Conservation (phyloP, 306 rosid genomes). For the Echinosophora koreensis region DNA sequence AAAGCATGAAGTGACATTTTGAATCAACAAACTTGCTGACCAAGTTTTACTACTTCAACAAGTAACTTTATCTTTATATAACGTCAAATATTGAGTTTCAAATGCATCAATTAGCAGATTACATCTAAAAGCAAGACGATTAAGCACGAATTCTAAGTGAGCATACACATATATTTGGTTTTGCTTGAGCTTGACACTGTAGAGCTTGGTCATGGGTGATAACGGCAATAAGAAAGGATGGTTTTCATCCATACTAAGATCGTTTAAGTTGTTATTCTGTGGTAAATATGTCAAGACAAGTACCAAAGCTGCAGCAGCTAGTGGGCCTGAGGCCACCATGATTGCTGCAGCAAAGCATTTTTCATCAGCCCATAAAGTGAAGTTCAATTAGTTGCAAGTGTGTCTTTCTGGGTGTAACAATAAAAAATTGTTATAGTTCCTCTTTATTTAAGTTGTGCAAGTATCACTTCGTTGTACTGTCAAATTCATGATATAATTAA, state of each 20-base stretch:
- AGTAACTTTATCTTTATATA: conserved; percentile 28
- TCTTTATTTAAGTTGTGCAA: too few relatives aligned
- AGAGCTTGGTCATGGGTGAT: background rate
- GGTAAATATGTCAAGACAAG: conserved; percentile 35
- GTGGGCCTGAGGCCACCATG: conserved; percentile 35
- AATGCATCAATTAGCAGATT: conserved; percentile 17
- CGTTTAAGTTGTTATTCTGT: background rate
- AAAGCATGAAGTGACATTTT: conserved; percentile 27
- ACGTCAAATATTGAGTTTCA: conserved; percentile 9
- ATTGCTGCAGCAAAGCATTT: conserved; percentile 47
- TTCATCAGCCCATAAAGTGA: conserved; percentile 40
- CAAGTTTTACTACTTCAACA: conserved; percentile 30
- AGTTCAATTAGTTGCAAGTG: conserved; percentile 31
- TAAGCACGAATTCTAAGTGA: background rate
- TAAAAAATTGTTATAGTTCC: background rate
- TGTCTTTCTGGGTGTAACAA: background rate
- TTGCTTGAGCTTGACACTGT: background rate
- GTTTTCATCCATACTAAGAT: conserved; percentile 23
- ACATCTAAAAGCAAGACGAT: too few relatives aligned
- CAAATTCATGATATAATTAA: too few relatives aligned
- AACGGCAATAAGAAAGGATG: conserved; percentile 5
- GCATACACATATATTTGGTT: background rate
- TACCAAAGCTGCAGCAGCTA: background rate
- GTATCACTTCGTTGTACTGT: too few relatives aligned
- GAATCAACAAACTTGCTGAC: conserved; percentile 32